Conservation (phyloP, 228 moss, liverwort and hornwort genomes). For the Sphagnum fallax region DNA sequence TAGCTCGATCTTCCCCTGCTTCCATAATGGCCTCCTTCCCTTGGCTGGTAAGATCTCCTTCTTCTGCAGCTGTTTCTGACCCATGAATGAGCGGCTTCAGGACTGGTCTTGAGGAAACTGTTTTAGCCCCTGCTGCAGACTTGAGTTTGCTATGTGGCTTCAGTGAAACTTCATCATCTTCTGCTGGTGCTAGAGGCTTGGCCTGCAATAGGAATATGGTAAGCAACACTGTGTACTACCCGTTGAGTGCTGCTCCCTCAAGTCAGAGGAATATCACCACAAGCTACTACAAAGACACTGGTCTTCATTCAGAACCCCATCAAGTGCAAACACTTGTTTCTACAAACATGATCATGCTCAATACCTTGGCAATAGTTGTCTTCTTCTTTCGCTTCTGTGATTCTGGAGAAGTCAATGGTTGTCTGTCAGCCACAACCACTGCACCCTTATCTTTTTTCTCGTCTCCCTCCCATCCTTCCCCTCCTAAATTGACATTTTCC, state of each 20-base stretch:
- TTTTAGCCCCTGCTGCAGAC: slow-evolving; percentile 43
- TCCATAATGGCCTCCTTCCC: slow-evolving; percentile 26
- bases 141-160: slow-evolving; percentile 80
- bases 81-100: slow-evolving; percentile 45
- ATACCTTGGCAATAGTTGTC: background rate
- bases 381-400: slow-evolving; percentile 73
- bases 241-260: background rate
- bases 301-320: slow-evolving; percentile 1
- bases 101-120: slow-evolving; percentile 56
- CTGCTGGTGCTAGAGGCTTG: slow-evolving; percentile 34
- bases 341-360: too few relatives aligned
- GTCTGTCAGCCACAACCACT: slow-evolving; percentile 42
- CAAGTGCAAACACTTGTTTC: background rate
- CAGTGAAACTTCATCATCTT: slow-evolving; percentile 46
- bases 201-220: slow-evolving; percentile 30
- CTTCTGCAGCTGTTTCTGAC: slow-evolving; percentile 34
- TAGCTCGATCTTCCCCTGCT: slow-evolving; percentile 32
- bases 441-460: slow-evolving; percentile 41
- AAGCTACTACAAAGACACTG: too few relatives aligned
- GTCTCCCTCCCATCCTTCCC: slow-evolving; percentile 30
- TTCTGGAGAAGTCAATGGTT: slow-evolving; percentile 64
- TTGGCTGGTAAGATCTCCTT: slow-evolving; percentile 34
- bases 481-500: slow-evolving; percentile 27
- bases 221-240: background rate
- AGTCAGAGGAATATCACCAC: background rate